Base-by-base conservation (phyloP, 2,329 filamentous ascomycete species). In the Coleophoma eucalyptorum region DNA sequence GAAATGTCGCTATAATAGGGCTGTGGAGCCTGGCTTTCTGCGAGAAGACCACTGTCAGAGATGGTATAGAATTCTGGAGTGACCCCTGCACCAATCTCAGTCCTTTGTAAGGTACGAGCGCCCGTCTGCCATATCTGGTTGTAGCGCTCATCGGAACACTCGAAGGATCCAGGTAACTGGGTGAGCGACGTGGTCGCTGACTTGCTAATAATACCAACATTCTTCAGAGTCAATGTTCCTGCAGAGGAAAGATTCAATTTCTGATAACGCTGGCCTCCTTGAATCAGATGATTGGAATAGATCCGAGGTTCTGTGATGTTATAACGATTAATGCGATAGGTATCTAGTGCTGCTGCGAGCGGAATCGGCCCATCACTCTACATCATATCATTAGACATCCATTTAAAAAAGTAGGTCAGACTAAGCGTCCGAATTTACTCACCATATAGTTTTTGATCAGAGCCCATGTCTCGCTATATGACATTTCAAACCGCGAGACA, bases 311-410 rank as follows among this genome's bases (percentile, higher is more conserved):
- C 49, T 7, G 60, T 63, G 46, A 70, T 59, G 48, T 68, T 68
- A 56, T 69, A 69, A 5, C 53, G 57, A 34, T 66, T 69, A 3
- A 69, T 54, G 8, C 67, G 57, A 51, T 69, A 70, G 1, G 64
- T 67, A 43, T 70, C 66, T 66, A 70, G 68, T 4, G 68, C 64
- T 11, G 67, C 67, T 10, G 68, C 62, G 1, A 71, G 54, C 11
- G 61, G 54, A 10, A 70, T 48, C 8, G 68, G 67, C 0, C 67
- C 67, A 42, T 67, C 65, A 37, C 58, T 55, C 63, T 65, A 33
- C 50, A 44, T 49, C 7, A 35, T 4, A n/a, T 3, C 16, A 43
- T 15, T 43, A 10, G 26, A 26, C 18, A 40, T 15, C 18, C 37
- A 10, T 35, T 35, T 35, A 8, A 10, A 35, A 8, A 35, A 35